Evolutionary conservation across 228 moss, liverwort and hornwort genomes (phyloP), one percentile per base, ranked within the genome.

Genomic region (Sphagnum magellanicum): DNA sequence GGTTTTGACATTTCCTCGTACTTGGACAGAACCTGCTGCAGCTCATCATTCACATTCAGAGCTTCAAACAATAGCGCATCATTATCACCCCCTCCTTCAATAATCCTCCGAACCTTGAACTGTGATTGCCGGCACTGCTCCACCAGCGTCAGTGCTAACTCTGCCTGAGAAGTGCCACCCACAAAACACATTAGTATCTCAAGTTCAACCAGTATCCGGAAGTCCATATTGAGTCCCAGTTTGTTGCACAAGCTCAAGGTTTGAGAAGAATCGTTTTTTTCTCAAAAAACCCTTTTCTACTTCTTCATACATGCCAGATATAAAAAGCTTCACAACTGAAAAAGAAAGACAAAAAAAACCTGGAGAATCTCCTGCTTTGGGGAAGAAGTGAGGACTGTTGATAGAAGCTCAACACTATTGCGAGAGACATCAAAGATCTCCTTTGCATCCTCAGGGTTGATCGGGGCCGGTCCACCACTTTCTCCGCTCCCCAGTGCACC

Each of bases 391-490:
- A 98, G 73, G 59, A 98, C 91, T 4, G 93, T 93, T 71, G 88
- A 81, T 0, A 98, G 82, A 72, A 98, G 97, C 48, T 98, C 97
- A 52, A 79, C 83, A 66, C 91, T 90, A 67, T 98, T 98, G 52
- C 87, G 88, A 5, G 97, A 90, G 63, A 98, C 90, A 65, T 98
- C 91, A 5, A 93, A 84, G 15, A 81, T 82, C 77, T 98, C 97
- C 65, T 89, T 90, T 0, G 88, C 81, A 47, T 72, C 66, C 52
- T 83, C 70, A 12, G 77, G 79, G 73, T 82, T 74, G 32, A 32
- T 32, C 32, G 32, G 32, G 32, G 32, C 32, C 1, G 3, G 32
- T 32, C 32, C 32, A 32, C 32, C 32, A 65, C 67, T 50, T 50
- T 80, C 76, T 72, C 85, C 70, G 66, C 75, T 78, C 17, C 67